These are phyloP conservation scores for Rhodotorula sp. DNA, from an alignment of 1,284 basidiomycete species.

Conservation along the genomic window DNA sequence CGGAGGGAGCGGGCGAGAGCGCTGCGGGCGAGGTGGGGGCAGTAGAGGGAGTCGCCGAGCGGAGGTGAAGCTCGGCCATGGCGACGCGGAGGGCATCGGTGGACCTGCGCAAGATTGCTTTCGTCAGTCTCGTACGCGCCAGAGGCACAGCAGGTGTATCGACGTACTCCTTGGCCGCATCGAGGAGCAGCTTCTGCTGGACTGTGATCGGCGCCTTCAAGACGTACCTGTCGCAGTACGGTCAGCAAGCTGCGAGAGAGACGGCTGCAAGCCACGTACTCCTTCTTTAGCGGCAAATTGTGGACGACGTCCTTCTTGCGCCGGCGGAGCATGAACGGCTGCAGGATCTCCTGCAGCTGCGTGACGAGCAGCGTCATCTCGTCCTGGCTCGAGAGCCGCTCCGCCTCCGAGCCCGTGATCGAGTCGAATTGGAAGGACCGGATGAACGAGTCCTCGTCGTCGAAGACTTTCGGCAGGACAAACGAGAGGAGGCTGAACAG, in stretches of 20 bases:
- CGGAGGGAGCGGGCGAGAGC: slow-evolving; percentile 58
- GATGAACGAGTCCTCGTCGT: slow-evolving; percentile 64
- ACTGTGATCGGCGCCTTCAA: slow-evolving; percentile 85
- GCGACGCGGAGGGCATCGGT: slow-evolving; percentile 3
- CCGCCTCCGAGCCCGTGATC: slow-evolving; percentile 27
- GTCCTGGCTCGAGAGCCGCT: slow-evolving; percentile 41
- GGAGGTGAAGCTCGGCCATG: neutral
- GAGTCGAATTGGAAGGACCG: slow-evolving; percentile 67
- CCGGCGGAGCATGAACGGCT: slow-evolving; percentile 90
- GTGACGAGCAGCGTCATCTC: slow-evolving; percentile 61
- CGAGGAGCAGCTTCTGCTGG: slow-evolving; percentile 79
- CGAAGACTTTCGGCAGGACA: slow-evolving; percentile 87
- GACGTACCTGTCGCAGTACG: slow-evolving; percentile 56
- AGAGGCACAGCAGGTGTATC: no score
- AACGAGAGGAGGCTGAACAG: slow-evolving; percentile 95
- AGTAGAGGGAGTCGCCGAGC: slow-evolving; percentile 57
- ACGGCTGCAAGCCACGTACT: slow-evolving; percentile 51
- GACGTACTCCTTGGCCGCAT: slow-evolving; percentile 51
- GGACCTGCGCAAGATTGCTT: neutral
- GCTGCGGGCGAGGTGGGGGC: slow-evolving; percentile 59
- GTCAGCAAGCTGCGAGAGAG: fast-evolving
- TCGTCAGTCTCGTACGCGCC: neutral
- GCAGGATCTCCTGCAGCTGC: slow-evolving; percentile 84
- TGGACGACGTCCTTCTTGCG: slow-evolving; percentile 89
- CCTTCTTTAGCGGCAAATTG: slow-evolving; percentile 59